phyloP scores from a whole-genome alignment of 257 asterid genomes.

The Penstemon eatonii region DNA sequence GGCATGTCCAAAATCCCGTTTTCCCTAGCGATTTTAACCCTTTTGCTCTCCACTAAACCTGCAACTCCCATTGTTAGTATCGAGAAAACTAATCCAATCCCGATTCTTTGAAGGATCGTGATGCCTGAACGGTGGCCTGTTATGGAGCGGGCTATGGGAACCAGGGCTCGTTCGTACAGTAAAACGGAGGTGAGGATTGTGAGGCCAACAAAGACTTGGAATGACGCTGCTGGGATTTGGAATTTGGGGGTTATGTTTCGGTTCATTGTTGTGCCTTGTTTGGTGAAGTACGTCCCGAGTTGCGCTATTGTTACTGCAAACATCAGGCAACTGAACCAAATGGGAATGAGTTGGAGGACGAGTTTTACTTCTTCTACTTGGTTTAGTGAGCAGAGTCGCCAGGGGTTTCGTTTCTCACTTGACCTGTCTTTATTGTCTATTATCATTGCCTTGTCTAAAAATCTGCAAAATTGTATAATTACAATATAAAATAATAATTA shows the following conservation, averaged over 20 bases:
- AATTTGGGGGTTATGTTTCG: constrained; percentile 33
- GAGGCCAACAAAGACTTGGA: constrained; percentile 58
- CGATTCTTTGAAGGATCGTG: constrained; percentile 59
- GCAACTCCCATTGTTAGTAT: constrained; percentile 46
- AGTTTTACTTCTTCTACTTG: constrained; percentile 68
- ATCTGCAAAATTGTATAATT: constrained; percentile 28
- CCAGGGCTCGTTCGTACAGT: constrained; percentile 40
- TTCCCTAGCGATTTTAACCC: constrained; percentile 33
- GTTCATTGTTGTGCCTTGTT: constrained; percentile 55
- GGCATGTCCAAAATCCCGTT: constrained; percentile 39
- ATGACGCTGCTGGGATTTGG: constrained; percentile 54
- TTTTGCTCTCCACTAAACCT: constrained; percentile 39
- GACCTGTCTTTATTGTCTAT: constrained; percentile 40
- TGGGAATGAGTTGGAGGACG: constrained; percentile 54
- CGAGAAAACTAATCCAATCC: constrained; percentile 43
- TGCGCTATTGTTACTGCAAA: constrained; percentile 54
- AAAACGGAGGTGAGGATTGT: constrained; percentile 44
- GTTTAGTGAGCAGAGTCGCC: constrained; percentile 50
- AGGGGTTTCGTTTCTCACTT: constrained; percentile 42
- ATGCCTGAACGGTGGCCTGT: constrained; percentile 56
- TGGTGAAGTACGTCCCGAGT: constrained; percentile 55
- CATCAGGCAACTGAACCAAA: constrained; percentile 54
- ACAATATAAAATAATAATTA: no score
- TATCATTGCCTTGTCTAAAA: constrained; percentile 49
- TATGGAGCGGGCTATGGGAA: constrained; percentile 43